Evolutionary conservation across 306 rosid species (phyloP), one percentile per base, ranked within the genome.

Genomic region (Astragalus membranaceus): DNA sequence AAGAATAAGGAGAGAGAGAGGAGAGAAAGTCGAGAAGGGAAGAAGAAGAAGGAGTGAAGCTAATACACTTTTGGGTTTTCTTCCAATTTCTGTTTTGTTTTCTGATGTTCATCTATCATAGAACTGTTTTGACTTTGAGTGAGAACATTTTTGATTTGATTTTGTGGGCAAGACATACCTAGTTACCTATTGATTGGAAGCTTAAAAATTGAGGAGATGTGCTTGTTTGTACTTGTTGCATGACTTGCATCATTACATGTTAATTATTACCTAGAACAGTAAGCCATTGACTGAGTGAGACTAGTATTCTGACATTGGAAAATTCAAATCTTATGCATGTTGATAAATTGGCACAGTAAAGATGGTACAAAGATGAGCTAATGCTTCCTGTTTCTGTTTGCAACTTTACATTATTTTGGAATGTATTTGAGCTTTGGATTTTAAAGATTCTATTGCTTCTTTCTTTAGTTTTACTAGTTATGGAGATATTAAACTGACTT

Each of bases 1-100:
- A n/a, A n/a, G n/a, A n/a, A n/a, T n/a, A n/a, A n/a, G n/a, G n/a
- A n/a, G n/a, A n/a, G n/a, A n/a, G n/a, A n/a, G n/a, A n/a, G n/a
- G n/a, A n/a, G n/a, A n/a, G n/a, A n/a, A n/a, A n/a, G n/a, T n/a
- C n/a, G n/a, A n/a, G n/a, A n/a, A n/a, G n/a, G n/a, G n/a, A n/a
- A n/a, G n/a, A n/a, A n/a, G n/a, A n/a, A n/a, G n/a, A n/a, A n/a
- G n/a, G n/a, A n/a, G n/a, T n/a, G n/a, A n/a, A n/a, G n/a, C n/a
- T 82, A 75, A 59, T 54, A 48, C 14, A 30, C 42, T 17, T 71
- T 6, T 82, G 54, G 52, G 73, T 32, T 50, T 70, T 78, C 41
- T 0, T 37, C 16, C 20, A 57, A 39, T 80, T 55, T 7, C 6
- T 4, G 1, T 15, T 6, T 52, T 29, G 11, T 7, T 14, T 11